A percentile compares a stretch with the other conserved stretches of the same genome.
phyloP scores from a whole-genome alignment of 2,329 filamentous ascomycete genomes.

The Epichloe gansuensis region DNA sequence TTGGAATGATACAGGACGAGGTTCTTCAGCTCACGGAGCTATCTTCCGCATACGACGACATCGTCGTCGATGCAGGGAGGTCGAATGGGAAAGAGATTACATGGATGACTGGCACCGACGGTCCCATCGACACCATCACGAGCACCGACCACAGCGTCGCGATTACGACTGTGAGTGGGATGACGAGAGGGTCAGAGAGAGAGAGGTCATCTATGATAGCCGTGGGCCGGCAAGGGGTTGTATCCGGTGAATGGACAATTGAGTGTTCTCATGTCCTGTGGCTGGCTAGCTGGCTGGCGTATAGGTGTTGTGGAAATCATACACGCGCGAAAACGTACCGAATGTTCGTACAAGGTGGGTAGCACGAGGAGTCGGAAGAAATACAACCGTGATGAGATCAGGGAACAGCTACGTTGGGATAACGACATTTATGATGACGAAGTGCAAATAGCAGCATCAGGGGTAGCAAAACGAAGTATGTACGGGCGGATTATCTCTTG shows the following conservation, averaged over 20 bases:
- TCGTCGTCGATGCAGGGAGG: slow-evolving; percentile 40
- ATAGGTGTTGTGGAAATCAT: not conserved
- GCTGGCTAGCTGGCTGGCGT: not conserved
- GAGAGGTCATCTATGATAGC: slow-evolving; percentile 54
- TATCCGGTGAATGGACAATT: slow-evolving; percentile 10
- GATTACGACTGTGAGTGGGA: slow-evolving; percentile 29
- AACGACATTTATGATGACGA: not conserved
- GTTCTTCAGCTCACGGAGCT: slow-evolving; percentile 73
- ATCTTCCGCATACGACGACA: slow-evolving; percentile 68
- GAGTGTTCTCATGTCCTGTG: not conserved
- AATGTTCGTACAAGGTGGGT: no score
- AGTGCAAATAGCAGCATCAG: not conserved
- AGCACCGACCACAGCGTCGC: slow-evolving; percentile 13
- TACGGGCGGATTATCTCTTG: not conserved
- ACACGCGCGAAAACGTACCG: not conserved
- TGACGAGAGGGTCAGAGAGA: slow-evolving; percentile 54
- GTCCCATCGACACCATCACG: slow-evolving; percentile 24
- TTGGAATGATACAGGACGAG: slow-evolving; percentile 54
- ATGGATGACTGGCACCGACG: slow-evolving; percentile 37
- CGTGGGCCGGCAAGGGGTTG: slow-evolving; percentile 18
- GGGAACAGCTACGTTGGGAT: not conserved
- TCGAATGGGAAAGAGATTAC: slow-evolving; percentile 47
- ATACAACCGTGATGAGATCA: not conserved
- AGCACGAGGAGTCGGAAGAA: not conserved
- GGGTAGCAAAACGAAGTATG: not conserved